Conservation (phyloP, 345 rosid genomes). For the Anacardium occidentale region DNA sequence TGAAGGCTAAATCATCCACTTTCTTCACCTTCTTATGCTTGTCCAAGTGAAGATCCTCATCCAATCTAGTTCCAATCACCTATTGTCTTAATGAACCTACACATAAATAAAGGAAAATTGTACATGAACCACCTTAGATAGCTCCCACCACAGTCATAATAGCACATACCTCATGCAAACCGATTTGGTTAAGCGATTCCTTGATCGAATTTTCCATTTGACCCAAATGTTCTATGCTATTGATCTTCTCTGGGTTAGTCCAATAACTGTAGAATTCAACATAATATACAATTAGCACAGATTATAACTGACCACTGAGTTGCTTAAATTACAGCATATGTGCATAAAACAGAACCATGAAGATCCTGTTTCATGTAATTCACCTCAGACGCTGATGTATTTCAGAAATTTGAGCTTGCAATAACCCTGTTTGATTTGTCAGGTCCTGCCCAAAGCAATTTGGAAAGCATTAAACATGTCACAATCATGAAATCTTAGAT, state of each 20-base stretch:
- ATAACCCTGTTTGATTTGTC: slow-evolving; percentile 37
- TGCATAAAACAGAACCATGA: slow-evolving; percentile 2
- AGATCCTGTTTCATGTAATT: slow-evolving; percentile 6
- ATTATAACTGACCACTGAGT: not conserved
- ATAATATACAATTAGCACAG: slow-evolving; percentile 14
- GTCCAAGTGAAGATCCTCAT: not conserved
- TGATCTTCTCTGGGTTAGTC: slow-evolving; percentile 57
- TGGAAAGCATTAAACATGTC: slow-evolving; percentile 14
- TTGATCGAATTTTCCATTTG: slow-evolving; percentile 59
- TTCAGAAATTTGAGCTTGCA: slow-evolving; percentile 54
- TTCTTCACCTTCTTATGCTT: not conserved
- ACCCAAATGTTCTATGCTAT: slow-evolving; percentile 53
- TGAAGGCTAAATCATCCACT: not conserved
- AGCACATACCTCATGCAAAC: slow-evolving; percentile 49
- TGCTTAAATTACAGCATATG: not conserved
- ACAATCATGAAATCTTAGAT: slow-evolving; percentile 15
- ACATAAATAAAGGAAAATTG: not conserved
- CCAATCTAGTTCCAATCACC: not conserved
- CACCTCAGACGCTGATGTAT: slow-evolving; percentile 58
- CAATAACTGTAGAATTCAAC: slow-evolving; percentile 52
- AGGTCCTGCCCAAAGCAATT: slow-evolving; percentile 41
- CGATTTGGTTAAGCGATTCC: slow-evolving; percentile 57
- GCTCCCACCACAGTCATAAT: slow-evolving; percentile 8
- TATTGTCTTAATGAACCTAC: not conserved
- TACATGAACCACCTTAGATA: slow-evolving; percentile 2